Percentiles rank a stretch among this genome's conserved stretches.
Evolutionary conservation across 1,284 basidiomycete genomes (phyloP).

Genomic region (Pseudozyma thailandica): DNA sequence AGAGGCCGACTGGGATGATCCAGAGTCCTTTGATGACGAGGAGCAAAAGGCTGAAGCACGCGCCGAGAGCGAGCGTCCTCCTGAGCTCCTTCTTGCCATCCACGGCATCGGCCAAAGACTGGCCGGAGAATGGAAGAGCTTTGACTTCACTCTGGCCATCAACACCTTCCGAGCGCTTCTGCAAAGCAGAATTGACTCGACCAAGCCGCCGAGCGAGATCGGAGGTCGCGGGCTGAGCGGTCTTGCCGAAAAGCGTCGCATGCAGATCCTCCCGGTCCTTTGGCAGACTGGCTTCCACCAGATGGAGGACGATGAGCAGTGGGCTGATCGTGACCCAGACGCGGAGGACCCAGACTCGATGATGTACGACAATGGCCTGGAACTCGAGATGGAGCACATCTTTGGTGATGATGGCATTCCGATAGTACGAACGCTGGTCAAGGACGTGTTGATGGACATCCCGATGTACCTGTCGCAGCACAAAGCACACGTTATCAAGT

Average conservation of each 20-base stretch:
- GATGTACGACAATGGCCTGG: slow-evolving; percentile 66
- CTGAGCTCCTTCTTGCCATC: slow-evolving; percentile 43
- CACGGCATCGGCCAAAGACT: slow-evolving; percentile 65
- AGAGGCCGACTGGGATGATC: slow-evolving; percentile 42
- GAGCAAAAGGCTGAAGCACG: slow-evolving; percentile 31
- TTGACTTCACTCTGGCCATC: slow-evolving; percentile 53
- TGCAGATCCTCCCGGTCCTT: slow-evolving; percentile 73
- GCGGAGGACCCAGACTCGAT: slow-evolving; percentile 40
- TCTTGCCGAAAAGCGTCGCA: slow-evolving; percentile 65
- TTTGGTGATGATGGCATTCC: slow-evolving; percentile 56
- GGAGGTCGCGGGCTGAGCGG: slow-evolving; percentile 47
- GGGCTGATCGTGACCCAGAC: slow-evolving; percentile 63
- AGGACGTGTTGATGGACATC: slow-evolving; percentile 71
- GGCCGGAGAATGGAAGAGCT: slow-evolving; percentile 54
- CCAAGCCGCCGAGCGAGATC: slow-evolving; percentile 50
- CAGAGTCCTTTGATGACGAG: slow-evolving; percentile 47
- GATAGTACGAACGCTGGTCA: slow-evolving; percentile 51
- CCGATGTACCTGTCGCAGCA: slow-evolving; percentile 70
- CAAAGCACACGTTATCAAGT: slow-evolving; percentile 72
- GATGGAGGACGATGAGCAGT: slow-evolving; percentile 69
- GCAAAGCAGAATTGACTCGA: slow-evolving; percentile 48
- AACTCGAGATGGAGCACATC: slow-evolving; percentile 65
- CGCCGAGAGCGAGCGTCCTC: slow-evolving; percentile 32
- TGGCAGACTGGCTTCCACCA: slow-evolving; percentile 71
- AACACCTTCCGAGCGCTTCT: slow-evolving; percentile 50